Evolutionary conservation across 23 red algal genomes (phyloP).

Genomic region (Cyanidium caldarium): DNA sequence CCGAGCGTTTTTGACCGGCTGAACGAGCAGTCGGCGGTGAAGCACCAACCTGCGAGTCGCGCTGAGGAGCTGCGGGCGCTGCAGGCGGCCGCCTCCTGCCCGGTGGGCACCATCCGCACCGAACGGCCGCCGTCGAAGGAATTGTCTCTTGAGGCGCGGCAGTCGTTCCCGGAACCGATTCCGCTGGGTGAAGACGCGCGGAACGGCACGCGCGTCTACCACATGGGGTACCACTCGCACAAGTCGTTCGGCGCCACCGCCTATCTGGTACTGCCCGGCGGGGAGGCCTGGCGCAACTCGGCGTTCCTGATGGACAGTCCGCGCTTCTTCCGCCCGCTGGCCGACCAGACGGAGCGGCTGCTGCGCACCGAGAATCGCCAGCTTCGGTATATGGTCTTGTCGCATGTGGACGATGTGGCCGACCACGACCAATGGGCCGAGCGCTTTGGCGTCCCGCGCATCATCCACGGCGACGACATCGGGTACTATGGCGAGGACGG

Average conservation of each 20-base stretch:
- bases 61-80: neutral
- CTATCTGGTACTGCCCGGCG: conserved; percentile 1
- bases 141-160: neutral
- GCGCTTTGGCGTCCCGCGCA: conserved; percentile 1
- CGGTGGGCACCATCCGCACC: conserved; percentile 7
- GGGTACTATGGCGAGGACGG: neutral
- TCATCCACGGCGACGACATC: conserved; percentile 13
- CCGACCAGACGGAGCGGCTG: neutral
- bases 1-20: neutral
- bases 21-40: neutral
- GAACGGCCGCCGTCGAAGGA: neutral
- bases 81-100: conserved; percentile 5
- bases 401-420: conserved; percentile 14
- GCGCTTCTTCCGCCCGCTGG: conserved; percentile 10
- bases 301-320: conserved; percentile 12
- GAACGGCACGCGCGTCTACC: neutral
- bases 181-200: neutral
- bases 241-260: conserved; percentile 17
- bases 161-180: conserved; percentile 7
- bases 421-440: conserved; percentile 16
- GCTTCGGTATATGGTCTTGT: conserved; percentile 4
- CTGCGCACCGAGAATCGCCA: neutral
- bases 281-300: neutral
- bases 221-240: conserved; percentile 10
- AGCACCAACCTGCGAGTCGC: neutral